Evolutionary conservation across 1,139 yeast species (phyloP).

Genomic region (Oligophagozyma castellii): DNA sequence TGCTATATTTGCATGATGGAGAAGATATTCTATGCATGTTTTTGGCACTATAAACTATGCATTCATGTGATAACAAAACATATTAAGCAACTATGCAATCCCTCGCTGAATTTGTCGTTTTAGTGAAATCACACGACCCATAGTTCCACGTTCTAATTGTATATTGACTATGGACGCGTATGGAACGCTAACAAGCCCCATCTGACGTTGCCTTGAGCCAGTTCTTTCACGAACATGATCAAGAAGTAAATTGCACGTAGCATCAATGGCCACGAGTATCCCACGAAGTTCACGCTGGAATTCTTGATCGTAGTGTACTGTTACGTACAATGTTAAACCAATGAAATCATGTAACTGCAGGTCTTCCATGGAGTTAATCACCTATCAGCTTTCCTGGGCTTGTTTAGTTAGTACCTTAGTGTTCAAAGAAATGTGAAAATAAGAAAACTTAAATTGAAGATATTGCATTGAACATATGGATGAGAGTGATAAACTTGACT

Average conservation of each 20-base stretch:
- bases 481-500: neutral
- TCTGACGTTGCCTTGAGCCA: slow-evolving; percentile 5
- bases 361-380: slow-evolving; percentile 6
- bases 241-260: slow-evolving; percentile 17
- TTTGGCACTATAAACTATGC: too few relatives aligned
- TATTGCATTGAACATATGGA: too few relatives aligned
- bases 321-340: slow-evolving; percentile 13
- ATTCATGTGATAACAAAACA: slow-evolving; percentile 2
- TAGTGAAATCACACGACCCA: too few relatives aligned
- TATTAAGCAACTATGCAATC: slow-evolving; percentile 7
- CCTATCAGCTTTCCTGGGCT: too few relatives aligned
- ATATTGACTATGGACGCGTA: slow-evolving; percentile 13
- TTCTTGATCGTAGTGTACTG: slow-evolving; percentile 11
- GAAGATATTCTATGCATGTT: too few relatives aligned
- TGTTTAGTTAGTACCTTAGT: too few relatives aligned
- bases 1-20: too few relatives aligned
- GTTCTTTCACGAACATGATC: slow-evolving; percentile 18
- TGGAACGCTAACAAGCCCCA: slow-evolving; percentile 24
- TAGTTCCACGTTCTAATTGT: too few relatives aligned
- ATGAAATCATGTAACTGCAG: slow-evolving; percentile 15
- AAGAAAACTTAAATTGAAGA: too few relatives aligned
- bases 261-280: slow-evolving; percentile 20
- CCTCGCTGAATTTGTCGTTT: slow-evolving; percentile 7
- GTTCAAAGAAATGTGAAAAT: too few relatives aligned
- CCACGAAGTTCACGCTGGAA: slow-evolving; percentile 16